A percentile compares a stretch with the other conserved stretches of the same genome.
These are phyloP conservation scores for Xylaria grammica DNA, from an alignment of 495 filamentous ascomycete species.

Conservation along the genomic window DNA sequence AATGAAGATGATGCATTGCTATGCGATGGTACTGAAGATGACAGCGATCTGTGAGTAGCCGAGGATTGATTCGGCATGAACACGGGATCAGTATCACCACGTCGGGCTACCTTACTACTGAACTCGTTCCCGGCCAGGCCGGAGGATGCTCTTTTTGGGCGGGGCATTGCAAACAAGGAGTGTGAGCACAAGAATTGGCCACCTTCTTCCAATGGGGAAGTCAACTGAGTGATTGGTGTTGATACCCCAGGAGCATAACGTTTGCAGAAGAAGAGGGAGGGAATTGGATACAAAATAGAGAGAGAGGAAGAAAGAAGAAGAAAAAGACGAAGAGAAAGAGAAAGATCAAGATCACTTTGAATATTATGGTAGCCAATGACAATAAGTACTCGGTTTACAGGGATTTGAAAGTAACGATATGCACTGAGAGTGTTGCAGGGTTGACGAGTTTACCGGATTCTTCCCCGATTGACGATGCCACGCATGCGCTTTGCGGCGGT, in stretches of 20 bases:
- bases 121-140: background rate
- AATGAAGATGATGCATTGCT: slow-evolving; percentile 10
- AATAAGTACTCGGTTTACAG: too few relatives aligned
- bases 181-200: background rate
- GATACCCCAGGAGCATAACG: background rate
- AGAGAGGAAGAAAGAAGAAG: background rate
- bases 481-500: too few relatives aligned
- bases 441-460: too few relatives aligned
- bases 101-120: slow-evolving; percentile 10
- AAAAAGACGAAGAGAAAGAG: too few relatives aligned
- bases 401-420: too few relatives aligned
- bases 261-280: background rate
- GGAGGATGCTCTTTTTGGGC: slow-evolving; percentile 1
- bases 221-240: background rate
- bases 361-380: too few relatives aligned
- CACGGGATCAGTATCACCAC: background rate
- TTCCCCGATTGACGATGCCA: too few relatives aligned
- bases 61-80: background rate
- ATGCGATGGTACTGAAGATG: background rate
- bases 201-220: background rate
- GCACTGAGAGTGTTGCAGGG: too few relatives aligned
- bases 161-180: background rate
- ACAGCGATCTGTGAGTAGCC: background rate
- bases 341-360: too few relatives aligned
- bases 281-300: background rate